These are phyloP conservation scores for Plasmopara halstedii DNA, from an alignment of 352 stramenopile genomes.

Conservation along the genomic window DNA sequence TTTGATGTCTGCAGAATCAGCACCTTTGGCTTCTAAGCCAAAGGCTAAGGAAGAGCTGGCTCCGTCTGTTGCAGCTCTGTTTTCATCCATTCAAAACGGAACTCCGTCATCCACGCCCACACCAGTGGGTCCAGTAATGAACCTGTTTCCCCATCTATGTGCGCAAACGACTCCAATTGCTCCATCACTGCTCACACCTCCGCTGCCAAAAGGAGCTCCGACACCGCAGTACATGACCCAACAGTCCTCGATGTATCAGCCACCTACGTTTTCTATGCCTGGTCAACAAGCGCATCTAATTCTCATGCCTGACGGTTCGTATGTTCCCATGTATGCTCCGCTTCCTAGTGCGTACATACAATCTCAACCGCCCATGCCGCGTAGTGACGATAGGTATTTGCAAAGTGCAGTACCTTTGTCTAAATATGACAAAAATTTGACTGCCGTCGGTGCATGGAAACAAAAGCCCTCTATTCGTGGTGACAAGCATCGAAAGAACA, in stretches of 20 bases:
- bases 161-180: slow-evolving; percentile 6
- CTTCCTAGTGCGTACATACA: slow-evolving; percentile 5
- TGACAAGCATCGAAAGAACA: slow-evolving; percentile 15
- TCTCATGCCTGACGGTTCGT: slow-evolving; percentile 26
- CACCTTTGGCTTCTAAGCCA: not conserved
- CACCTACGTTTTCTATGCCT: slow-evolving; percentile 11
- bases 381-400: slow-evolving; percentile 24
- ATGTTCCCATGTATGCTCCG: slow-evolving; percentile 22
- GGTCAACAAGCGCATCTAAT: slow-evolving; percentile 23
- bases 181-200: slow-evolving; percentile 24
- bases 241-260: slow-evolving; percentile 17
- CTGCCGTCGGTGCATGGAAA: slow-evolving; percentile 6
- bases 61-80: slow-evolving; percentile 37
- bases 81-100: slow-evolving; percentile 29
- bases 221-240: slow-evolving; percentile 11
- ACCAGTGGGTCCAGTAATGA: slow-evolving; percentile 19
- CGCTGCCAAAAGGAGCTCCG: slow-evolving; percentile 10
- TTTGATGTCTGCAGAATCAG: not conserved
- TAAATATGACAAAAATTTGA: slow-evolving; percentile 11
- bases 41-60: slow-evolving; percentile 14
- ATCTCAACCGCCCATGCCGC: slow-evolving; percentile 7
- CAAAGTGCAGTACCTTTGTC: slow-evolving; percentile 9
- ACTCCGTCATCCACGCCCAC: slow-evolving; percentile 8
- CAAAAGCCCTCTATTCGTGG: slow-evolving; percentile 11
- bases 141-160: slow-evolving; percentile 55